phyloP scores from a whole-genome alignment of 2,329 filamentous ascomycete genomes.

The Xylariaceae sp. region DNA sequence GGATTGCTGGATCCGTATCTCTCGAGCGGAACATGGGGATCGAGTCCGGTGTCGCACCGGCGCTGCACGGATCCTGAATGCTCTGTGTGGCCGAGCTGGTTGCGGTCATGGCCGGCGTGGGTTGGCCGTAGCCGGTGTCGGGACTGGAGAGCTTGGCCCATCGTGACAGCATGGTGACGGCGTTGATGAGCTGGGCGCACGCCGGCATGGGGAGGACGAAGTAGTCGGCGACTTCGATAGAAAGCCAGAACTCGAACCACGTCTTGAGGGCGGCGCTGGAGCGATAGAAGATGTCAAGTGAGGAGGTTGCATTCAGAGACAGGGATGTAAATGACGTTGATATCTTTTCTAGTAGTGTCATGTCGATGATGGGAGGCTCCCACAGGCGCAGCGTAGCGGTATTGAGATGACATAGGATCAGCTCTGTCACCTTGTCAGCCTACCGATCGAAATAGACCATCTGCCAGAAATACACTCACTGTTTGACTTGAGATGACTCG shows the following conservation, averaged over 20 bases:
- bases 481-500: slow-evolving; percentile 31
- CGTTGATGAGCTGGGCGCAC: slow-evolving; percentile 44
- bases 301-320: slow-evolving; percentile 33
- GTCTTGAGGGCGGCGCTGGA: slow-evolving; percentile 41
- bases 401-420: slow-evolving; percentile 36
- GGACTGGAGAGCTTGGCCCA: slow-evolving; percentile 45
- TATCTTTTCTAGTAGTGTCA: slow-evolving; percentile 35
- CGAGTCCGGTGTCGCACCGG: slow-evolving; percentile 1
- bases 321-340: slow-evolving; percentile 38
- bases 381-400: slow-evolving; percentile 40
- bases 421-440: slow-evolving; percentile 22
- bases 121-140: slow-evolving; percentile 11
- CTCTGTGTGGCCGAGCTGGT: not conserved
- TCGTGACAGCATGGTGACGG: slow-evolving; percentile 45
- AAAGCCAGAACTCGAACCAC: slow-evolving; percentile 47
- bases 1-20: slow-evolving; percentile 25
- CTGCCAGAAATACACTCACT: slow-evolving; percentile 28
- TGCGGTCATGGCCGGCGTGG: not conserved
- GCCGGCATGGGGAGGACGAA: slow-evolving; percentile 42
- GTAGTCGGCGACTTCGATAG: slow-evolving; percentile 38
- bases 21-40: slow-evolving; percentile 10
- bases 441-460: not conserved
- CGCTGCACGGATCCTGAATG: slow-evolving; percentile 1
- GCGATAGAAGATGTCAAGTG: slow-evolving; percentile 46
- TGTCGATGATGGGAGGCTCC: slow-evolving; percentile 42